Percentiles rank a stretch among this genome's conserved stretches.
Evolutionary conservation across 331 rosid species (phyloP).

Genomic region (Ulmus americana): DNA sequence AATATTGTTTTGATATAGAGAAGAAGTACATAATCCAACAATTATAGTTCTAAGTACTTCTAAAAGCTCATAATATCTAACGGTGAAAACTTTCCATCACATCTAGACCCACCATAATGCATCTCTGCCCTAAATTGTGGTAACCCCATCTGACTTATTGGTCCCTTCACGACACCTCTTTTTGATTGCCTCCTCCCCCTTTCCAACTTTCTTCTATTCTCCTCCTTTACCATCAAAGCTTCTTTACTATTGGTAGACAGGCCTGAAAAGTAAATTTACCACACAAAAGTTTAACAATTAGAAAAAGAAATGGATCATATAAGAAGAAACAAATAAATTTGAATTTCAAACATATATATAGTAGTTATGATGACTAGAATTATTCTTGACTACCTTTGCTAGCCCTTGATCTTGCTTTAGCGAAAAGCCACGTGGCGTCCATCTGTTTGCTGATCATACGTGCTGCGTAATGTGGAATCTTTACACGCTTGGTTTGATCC

Average conservation of each 20-base stretch:
- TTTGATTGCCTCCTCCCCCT: constrained; percentile 38
- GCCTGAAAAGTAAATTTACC: constrained; percentile 33
- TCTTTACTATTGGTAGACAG: constrained; percentile 52
- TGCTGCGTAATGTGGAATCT: constrained; percentile 56
- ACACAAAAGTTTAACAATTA: neutral
- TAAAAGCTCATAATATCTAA: constrained; percentile 5
- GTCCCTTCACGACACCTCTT: constrained; percentile 22
- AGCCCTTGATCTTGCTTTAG: constrained; percentile 32
- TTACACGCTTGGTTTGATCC: constrained; percentile 20
- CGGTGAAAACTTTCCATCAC: constrained; percentile 10
- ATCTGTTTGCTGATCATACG: constrained; percentile 74
- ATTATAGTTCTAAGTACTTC: neutral
- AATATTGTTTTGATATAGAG: neutral
- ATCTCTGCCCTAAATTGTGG: constrained; percentile 18
- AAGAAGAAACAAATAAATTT: constrained; percentile 1
- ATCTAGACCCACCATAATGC: constrained; percentile 9
- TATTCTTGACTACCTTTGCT: constrained; percentile 18
- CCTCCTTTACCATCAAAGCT: constrained; percentile 34
- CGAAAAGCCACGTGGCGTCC: constrained; percentile 67
- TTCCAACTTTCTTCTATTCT: constrained; percentile 39
- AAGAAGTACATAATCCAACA: neutral
- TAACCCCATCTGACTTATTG: constrained; percentile 21
- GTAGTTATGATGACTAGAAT: neutral
- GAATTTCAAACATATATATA: constrained; percentile 24
- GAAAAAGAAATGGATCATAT: too few species aligned